Conservation (phyloP, 495 filamentous ascomycete genomes). For the Daldinia grandis region DNA sequence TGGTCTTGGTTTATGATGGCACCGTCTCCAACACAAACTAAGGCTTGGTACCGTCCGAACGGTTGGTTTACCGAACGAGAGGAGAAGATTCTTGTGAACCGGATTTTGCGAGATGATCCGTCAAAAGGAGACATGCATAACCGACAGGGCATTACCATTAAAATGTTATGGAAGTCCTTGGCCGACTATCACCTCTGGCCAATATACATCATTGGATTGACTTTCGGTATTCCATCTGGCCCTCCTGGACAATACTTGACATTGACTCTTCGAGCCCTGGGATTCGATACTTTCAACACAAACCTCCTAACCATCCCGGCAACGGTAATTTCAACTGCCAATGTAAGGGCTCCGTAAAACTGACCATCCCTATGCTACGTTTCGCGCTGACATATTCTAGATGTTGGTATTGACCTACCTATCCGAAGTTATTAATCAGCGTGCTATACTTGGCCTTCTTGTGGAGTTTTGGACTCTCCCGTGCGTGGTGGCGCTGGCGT, state of each 20-base stretch:
- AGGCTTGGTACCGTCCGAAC: conserved; percentile 61
- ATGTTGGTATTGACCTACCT: conserved; percentile 6
- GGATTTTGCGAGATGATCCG: conserved; percentile 68
- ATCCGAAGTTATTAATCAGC: conserved; percentile 1
- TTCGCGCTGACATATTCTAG: not conserved
- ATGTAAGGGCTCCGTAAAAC: not conserved
- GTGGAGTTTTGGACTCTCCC: conserved; percentile 1
- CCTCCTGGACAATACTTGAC: conserved; percentile 1
- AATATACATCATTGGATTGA: not conserved
- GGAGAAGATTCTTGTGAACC: conserved; percentile 66
- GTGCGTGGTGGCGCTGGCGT: not conserved
- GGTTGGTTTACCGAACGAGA: conserved; percentile 69
- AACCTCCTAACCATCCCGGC: conserved; percentile 5
- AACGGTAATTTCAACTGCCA: not conserved
- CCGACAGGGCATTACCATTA: not conserved
- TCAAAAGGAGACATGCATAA: conserved; percentile 58
- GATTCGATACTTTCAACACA: conserved; percentile 6
- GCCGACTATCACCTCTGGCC: conserved; percentile 4
- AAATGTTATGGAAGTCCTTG: conserved; percentile 6
- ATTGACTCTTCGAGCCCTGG: conserved; percentile 5
- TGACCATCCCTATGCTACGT: not conserved
- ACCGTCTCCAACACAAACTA: conserved; percentile 57
- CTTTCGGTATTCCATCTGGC: not conserved
- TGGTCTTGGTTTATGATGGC: conserved; percentile 64
- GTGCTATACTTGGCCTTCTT: not conserved